A percentile compares a stretch with the other conserved stretches of the same genome.
These are phyloP conservation scores for Lachnellula occidentalis DNA, from an alignment of 2,329 filamentous ascomycete species.

Conservation along the genomic window DNA sequence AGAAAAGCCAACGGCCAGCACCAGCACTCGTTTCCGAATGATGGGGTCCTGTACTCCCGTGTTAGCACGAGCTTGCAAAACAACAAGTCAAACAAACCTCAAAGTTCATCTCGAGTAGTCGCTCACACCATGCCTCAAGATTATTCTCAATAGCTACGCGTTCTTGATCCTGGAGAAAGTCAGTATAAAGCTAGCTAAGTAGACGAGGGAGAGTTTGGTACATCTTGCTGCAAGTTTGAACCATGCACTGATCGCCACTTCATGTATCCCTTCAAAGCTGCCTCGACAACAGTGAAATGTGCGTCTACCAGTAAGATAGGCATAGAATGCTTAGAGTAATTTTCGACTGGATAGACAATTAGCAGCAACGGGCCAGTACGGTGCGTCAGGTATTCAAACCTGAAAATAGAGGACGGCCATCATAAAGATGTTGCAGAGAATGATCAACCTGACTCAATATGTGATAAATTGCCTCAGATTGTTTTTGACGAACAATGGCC, in stretches of 20 bases:
- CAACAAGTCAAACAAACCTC: constrained; percentile 37
- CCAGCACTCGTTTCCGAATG: constrained; percentile 74
- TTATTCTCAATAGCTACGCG: constrained; percentile 54
- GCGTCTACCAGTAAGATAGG: constrained; percentile 78
- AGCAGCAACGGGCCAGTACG: constrained; percentile 7
- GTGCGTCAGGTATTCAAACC: constrained; percentile 39
- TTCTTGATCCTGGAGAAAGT: constrained; percentile 38
- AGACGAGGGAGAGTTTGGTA: constrained; percentile 3
- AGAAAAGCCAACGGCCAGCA: constrained; percentile 79
- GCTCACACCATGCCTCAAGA: constrained; percentile 67
- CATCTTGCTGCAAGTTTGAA: constrained; percentile 42
- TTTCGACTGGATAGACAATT: constrained; percentile 39
- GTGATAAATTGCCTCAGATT: constrained; percentile 79
- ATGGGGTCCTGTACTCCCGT: constrained; percentile 55
- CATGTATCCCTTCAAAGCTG: constrained; percentile 80
- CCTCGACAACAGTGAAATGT: constrained; percentile 83
- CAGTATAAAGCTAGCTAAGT: constrained; percentile 14
- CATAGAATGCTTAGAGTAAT: constrained; percentile 63
- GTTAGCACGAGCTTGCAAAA: constrained; percentile 30
- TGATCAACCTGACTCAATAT: constrained; percentile 76
- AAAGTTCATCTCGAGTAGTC: constrained; percentile 64
- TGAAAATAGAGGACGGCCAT: constrained; percentile 60
- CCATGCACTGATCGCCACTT: constrained; percentile 62
- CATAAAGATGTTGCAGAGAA: constrained; percentile 70
- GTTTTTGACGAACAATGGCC: constrained; percentile 72